phyloP scores from a whole-genome alignment of 2,329 filamentous ascomycete species.

The Cladosporium sp. region DNA sequence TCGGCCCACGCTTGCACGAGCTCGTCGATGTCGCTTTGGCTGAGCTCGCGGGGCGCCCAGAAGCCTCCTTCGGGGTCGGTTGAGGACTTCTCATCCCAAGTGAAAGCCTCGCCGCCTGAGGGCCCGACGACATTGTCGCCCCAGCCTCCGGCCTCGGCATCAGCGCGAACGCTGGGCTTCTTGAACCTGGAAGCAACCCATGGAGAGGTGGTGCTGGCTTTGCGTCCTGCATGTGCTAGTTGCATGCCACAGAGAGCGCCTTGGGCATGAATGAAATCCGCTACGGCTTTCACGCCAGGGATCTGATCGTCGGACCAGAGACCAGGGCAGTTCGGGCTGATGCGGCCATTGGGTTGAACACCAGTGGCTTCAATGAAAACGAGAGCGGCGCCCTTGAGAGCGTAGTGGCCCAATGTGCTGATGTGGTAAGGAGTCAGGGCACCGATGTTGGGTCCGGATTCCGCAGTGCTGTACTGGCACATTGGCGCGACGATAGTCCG shows the following conservation, averaged over 20 bases:
- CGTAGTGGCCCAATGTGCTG: conserved; percentile 77
- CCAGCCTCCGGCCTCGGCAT: conserved; percentile 52
- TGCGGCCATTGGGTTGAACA: conserved; percentile 76
- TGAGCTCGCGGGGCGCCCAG: conserved; percentile 38
- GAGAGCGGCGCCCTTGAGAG: conserved; percentile 72
- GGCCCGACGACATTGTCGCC: conserved; percentile 58
- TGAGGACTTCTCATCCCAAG: conserved; percentile 41
- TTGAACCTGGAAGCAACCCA: conserved; percentile 55
- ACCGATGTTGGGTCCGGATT: conserved; percentile 53
- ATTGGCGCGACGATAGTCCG: conserved; percentile 61
- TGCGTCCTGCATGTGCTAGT: conserved; percentile 74
- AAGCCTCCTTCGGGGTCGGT: conserved; percentile 38
- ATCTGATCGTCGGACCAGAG: conserved; percentile 85
- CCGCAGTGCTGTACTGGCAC: conserved; percentile 68
- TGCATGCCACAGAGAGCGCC: conserved; percentile 75
- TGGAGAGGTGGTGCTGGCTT: conserved; percentile 59
- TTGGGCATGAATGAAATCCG: conserved; percentile 78
- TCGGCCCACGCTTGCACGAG: conserved; percentile 65
- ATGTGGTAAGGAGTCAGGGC: conserved; percentile 80
- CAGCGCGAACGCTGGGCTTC: conserved; percentile 56
- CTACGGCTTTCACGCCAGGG: conserved; percentile 67
- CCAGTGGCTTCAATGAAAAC: conserved; percentile 77
- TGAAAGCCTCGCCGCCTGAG: conserved; percentile 47
- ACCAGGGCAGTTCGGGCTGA: conserved; percentile 75
- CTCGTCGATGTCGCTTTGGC: conserved; percentile 66